Evolutionary conservation across 306 rosid genomes (phyloP).

Genomic region (Acacia confusa): DNA sequence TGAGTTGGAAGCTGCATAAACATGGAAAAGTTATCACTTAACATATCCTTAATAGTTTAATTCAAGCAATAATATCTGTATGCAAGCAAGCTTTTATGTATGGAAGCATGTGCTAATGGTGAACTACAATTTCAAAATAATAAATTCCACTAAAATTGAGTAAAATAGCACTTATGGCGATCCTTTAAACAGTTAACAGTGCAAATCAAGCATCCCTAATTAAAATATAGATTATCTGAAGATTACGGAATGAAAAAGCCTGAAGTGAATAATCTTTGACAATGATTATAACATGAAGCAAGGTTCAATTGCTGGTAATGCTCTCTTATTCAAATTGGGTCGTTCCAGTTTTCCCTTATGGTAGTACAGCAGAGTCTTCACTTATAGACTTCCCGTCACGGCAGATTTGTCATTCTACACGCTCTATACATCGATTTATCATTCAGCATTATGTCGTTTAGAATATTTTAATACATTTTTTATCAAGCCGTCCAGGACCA

Average conservation of each 20-base stretch:
- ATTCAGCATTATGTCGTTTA: background rate
- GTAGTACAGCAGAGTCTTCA: background rate
- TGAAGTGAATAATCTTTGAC: background rate
- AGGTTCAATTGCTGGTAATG: background rate
- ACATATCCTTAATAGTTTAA: conserved; percentile 7
- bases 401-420: conserved; percentile 5
- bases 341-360: background rate
- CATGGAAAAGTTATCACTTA: conserved; percentile 36
- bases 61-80: background rate
- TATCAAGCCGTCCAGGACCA: background rate
- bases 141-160: conserved; percentile 11
- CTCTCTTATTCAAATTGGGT: background rate
- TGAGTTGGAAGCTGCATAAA: conserved; percentile 89
- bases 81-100: background rate
- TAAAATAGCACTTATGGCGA: background rate
- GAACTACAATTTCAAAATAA: conserved; percentile 21
- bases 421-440: background rate
- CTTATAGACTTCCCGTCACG: background rate
- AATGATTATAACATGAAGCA: background rate
- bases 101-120: background rate
- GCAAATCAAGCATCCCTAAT: background rate
- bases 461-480: background rate
- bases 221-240: background rate
- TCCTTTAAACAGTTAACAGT: conserved; percentile 3
- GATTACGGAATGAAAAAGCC: background rate